Conservation (phyloP, 768 basidiomycete species). For the Cyathus striatus region DNA sequence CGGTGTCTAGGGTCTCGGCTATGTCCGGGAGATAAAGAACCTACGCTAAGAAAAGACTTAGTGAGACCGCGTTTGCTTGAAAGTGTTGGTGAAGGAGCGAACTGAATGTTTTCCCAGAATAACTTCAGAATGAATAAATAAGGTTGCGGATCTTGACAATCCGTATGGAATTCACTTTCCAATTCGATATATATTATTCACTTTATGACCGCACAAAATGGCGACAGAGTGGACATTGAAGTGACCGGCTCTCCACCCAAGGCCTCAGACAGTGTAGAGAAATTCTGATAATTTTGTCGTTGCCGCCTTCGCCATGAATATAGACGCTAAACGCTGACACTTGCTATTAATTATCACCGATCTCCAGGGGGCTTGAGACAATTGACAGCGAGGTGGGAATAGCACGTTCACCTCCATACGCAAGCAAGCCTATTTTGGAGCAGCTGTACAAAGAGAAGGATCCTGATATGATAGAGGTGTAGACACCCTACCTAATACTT, state of each 20-base stretch:
- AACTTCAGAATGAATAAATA: background rate
- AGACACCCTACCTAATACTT: background rate
- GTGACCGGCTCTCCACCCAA: background rate
- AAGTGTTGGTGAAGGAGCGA: too few species aligned
- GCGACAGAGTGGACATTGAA: background rate
- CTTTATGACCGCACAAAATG: background rate
- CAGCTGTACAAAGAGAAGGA: too few species aligned
- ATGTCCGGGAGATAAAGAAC: too few species aligned
- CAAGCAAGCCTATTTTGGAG: background rate
- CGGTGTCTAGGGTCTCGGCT: too few species aligned
- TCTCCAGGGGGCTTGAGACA: background rate
- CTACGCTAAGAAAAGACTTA: too few species aligned
- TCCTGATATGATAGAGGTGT: background rate
- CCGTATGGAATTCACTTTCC: background rate
- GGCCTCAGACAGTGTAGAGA: too few species aligned
- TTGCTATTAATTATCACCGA: background rate
- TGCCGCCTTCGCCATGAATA: background rate
- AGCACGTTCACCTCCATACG: too few species aligned
- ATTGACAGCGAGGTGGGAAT: too few species aligned
- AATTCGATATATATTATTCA: background rate
- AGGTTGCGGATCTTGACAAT: background rate
- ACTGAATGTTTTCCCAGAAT: background rate
- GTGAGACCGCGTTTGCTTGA: too few species aligned
- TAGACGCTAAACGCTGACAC: background rate
- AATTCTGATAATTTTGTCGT: background rate